Conservation (phyloP, 2,329 filamentous ascomycete species). For the Alternaria alternata region DNA sequence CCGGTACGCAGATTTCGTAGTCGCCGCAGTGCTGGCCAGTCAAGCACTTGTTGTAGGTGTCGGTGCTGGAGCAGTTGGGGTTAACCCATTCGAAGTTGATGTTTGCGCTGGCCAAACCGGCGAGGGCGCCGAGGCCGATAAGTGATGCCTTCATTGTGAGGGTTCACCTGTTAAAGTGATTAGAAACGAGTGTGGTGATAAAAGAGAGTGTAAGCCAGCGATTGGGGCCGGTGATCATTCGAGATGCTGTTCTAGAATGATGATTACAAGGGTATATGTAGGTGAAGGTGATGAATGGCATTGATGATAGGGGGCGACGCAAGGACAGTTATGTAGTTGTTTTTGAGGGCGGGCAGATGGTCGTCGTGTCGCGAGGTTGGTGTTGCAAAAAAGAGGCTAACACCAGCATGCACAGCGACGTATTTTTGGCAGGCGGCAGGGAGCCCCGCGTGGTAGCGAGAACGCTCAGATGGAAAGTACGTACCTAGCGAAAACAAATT, state of each 20-base stretch:
- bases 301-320: conserved; percentile 2
- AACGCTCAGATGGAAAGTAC: conserved; percentile 12
- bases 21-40: conserved; percentile 50
- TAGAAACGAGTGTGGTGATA: conserved; percentile 1
- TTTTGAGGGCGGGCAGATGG: conserved; percentile 11
- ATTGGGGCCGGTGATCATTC: neutral
- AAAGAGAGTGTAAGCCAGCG: conserved; percentile 24
- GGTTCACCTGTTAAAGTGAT: conserved; percentile 12
- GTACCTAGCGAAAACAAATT: conserved; percentile 18
- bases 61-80: conserved; percentile 51
- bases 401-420: conserved; percentile 5
- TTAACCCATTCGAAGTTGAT: conserved; percentile 59
- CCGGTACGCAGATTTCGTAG: conserved; percentile 35
- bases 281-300: neutral
- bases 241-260: neutral
- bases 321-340: conserved; percentile 1
- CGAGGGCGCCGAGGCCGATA: conserved; percentile 43
- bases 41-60: conserved; percentile 42
- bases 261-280: neutral
- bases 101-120: conserved; percentile 54
- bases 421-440: conserved; percentile 5
- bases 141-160: conserved; percentile 42
- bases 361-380: conserved; percentile 7
- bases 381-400: conserved; percentile 11
- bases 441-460: conserved; percentile 3